Evolutionary conservation across 768 basidiomycete species (phyloP).

Genomic region (Porphyrellus cyaneotinctus): DNA sequence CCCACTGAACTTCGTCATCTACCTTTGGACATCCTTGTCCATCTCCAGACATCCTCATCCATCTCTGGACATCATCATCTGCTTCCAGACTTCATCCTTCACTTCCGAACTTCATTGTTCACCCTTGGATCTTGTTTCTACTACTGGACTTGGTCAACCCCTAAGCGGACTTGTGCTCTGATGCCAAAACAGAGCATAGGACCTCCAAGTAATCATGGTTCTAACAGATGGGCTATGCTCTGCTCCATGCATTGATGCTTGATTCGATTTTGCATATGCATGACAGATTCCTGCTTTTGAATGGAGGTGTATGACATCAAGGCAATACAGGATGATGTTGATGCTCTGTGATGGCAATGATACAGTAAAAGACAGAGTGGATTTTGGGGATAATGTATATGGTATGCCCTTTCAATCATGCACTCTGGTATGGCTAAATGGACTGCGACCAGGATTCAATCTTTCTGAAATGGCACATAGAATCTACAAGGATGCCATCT

Average conservation of each 20-base stretch:
- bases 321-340: conserved; percentile 84
- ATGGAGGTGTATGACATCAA: conserved; percentile 85
- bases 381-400: conserved; percentile 89
- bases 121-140: too few species aligned
- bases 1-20: too few species aligned
- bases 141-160: too few species aligned
- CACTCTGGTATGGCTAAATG: neutral
- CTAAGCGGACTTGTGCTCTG: too few species aligned
- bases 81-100: too few species aligned
- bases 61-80: too few species aligned
- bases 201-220: too few species aligned
- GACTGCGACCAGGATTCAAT: conserved; percentile 68
- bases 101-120: too few species aligned
- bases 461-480: conserved; percentile 75
- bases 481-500: conserved; percentile 75
- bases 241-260: conserved; percentile 95
- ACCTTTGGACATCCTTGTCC: too few species aligned
- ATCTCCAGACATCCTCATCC: too few species aligned
- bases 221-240: conserved; percentile 89
- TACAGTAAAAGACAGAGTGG: conserved; percentile 74
- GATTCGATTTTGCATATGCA: conserved; percentile 90
- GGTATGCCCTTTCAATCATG: conserved; percentile 43
- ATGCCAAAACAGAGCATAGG: too few species aligned
- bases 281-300: conserved; percentile 74
- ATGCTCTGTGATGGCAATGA: conserved; percentile 74